A percentile compares a stretch with the other conserved stretches of the same genome.
These are phyloP conservation scores for Stachybotrys chartarum DNA, from an alignment of 2,329 filamentous ascomycete species.

Conservation along the genomic window DNA sequence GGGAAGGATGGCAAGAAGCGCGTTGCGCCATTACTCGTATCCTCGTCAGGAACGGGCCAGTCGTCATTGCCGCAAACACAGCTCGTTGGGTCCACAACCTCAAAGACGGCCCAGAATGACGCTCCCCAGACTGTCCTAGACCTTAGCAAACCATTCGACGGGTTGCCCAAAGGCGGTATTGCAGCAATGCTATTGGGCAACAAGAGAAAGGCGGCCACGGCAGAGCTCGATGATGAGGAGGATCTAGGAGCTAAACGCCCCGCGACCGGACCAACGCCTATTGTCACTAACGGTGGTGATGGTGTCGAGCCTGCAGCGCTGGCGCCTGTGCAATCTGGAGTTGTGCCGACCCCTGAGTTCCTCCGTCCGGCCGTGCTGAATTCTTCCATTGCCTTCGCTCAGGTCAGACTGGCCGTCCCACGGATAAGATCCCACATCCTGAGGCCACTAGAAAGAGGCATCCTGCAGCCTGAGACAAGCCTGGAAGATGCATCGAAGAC, in stretches of 20 bases:
- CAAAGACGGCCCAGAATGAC: slow-evolving; percentile 58
- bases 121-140: slow-evolving; percentile 78
- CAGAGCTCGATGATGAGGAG: slow-evolving; percentile 72
- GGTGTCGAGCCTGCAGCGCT: slow-evolving; percentile 71
- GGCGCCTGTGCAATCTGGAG: slow-evolving; percentile 49
- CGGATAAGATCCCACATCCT: slow-evolving; percentile 78
- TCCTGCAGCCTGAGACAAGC: slow-evolving; percentile 44
- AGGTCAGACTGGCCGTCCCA: slow-evolving; percentile 80
- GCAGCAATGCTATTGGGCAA: slow-evolving; percentile 83
- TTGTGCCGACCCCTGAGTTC: slow-evolving; percentile 70
- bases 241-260: slow-evolving; percentile 44
- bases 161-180: slow-evolving; percentile 82
- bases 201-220: slow-evolving; percentile 71
- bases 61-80: slow-evolving; percentile 86
- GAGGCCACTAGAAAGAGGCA: slow-evolving; percentile 66
- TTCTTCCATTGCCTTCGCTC: slow-evolving; percentile 72
- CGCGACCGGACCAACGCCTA: slow-evolving; percentile 62
- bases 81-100: slow-evolving; percentile 68
- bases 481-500: slow-evolving; percentile 55
- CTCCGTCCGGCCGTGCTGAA: slow-evolving; percentile 83
- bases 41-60: slow-evolving; percentile 77
- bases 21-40: slow-evolving; percentile 85
- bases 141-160: slow-evolving; percentile 88
- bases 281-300: slow-evolving; percentile 69
- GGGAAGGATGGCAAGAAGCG: slow-evolving; percentile 97